Base-by-base conservation (phyloP, 2,329 filamentous ascomycete species). In the Scorias spongiosa region DNA sequence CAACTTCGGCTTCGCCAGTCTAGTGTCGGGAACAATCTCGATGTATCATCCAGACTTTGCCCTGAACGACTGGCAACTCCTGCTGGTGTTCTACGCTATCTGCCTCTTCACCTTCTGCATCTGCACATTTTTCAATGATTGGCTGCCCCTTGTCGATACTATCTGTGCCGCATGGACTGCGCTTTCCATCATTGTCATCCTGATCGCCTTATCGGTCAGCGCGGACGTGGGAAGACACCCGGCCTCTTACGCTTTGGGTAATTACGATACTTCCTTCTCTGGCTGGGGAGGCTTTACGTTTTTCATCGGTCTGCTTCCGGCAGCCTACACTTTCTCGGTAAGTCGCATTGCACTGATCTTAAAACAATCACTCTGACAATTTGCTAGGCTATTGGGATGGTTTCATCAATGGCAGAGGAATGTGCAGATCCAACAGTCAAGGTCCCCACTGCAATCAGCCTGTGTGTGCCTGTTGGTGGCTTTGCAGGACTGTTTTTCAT, bases 21-120 rank as follows among this genome's bases (percentile, higher is more conserved):
- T 78, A 40, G 61, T 77, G 29, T 67, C 68, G 2, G 2, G 72
- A 72, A 36, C 40, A 71, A 68, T 47, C 60, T 73, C 55, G 70
- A 73, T 48, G 65, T 74, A 71, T 51, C 67, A 74, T 43, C 70
- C 72, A 0, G 65, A 70, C 45, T 76, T 70, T 56, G 63, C 56
- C 0, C 63, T 72, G 39, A 69, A 67, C 38, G 57, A 66, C 26
- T 86, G 80, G 68, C 80, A 86, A 59, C 67, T 82, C 14, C 76
- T 82, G 46, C 66, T 86, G 17, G 76, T 84, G 49, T 85, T 86
- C 64, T 72, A 83, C 52, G 80, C 66, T 41, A 69, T 85, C 49
- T 83, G 78, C 15, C 53, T 85, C 1, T 51, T 78, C 15, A 78
- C 75, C 48, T 76, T 84, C 49, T 55, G 74, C 39, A 74, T 84